These are phyloP conservation scores for Hymenoscyphus fraxineus DNA, from an alignment of 2,329 filamentous ascomycete species.

Conservation along the genomic window DNA sequence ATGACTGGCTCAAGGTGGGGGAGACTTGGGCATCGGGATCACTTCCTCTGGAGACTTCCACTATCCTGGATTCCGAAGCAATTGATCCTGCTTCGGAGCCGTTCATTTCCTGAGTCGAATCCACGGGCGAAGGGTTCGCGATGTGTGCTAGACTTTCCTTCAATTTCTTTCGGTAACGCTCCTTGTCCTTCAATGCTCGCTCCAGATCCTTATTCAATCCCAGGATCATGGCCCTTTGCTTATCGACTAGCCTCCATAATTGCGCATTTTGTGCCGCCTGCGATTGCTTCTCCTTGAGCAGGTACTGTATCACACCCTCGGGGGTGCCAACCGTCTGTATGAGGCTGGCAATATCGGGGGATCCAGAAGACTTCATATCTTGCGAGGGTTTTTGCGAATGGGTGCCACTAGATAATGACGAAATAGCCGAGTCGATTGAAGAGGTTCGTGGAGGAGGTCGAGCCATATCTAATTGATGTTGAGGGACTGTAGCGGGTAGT, in stretches of 20 bases:
- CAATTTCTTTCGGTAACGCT: conserved; percentile 84
- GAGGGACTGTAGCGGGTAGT: conserved; percentile 31
- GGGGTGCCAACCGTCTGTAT: conserved; percentile 83
- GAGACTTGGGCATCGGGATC: conserved; percentile 28
- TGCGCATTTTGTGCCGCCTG: conserved; percentile 87
- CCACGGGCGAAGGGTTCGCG: conserved; percentile 32
- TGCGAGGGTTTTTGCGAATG: conserved; percentile 56
- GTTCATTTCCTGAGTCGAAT: conserved; percentile 28
- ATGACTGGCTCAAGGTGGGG: conserved; percentile 24
- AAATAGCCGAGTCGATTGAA: conserved; percentile 92
- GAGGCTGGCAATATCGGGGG: conserved; percentile 73
- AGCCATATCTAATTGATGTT: conserved; percentile 31
- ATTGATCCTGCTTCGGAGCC: conserved; percentile 29
- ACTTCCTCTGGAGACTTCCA: conserved; percentile 13
- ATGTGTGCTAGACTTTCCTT: conserved; percentile 62
- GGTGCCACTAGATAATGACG: conserved; percentile 62
- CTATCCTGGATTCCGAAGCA: conserved; percentile 21
- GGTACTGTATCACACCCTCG: conserved; percentile 81
- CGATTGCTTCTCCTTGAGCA: conserved; percentile 88
- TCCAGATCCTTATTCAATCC: conserved; percentile 94
- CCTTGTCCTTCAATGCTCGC: conserved; percentile 86
- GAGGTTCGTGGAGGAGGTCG: conserved; percentile 62
- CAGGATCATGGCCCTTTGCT: conserved; percentile 89
- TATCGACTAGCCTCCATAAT: conserved; percentile 92
- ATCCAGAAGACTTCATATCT: conserved; percentile 46